Evolutionary conservation across 148 eudicot species (phyloP), one percentile per base, ranked within the genome.

Genomic region (Rhododendron ovatum): DNA sequence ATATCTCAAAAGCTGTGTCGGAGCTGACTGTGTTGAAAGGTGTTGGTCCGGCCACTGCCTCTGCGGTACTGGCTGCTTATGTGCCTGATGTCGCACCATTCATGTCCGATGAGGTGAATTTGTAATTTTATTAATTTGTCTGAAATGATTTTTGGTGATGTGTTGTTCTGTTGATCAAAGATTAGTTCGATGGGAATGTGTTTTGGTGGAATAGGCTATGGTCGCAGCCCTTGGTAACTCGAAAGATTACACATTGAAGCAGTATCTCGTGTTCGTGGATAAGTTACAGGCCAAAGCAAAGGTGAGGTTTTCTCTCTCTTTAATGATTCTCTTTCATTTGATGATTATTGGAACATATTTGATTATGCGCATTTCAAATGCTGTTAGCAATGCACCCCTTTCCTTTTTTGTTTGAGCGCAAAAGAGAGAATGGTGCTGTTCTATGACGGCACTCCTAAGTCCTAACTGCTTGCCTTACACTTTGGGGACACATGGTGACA

Each of bases 21-120:
- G 96, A 91, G 88, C 91, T 96, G 2, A 92, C 96, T 0, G 91
- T 89, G n/a, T 89, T 96, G 80, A 96, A 96, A 87, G 99, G 99
- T 11, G 91, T 96, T n/a, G 99, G 99, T 8, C 96, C 99, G 48
- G 99, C 99, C 77, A 96, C 99, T 22, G 99, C 99, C 53, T 96
- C 99, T 18, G 96, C 98, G 33, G 90, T 96, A 75, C 93, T 96
- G 1, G 96, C 98, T 7, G 98, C 95, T 39, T 95, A 90, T 48
- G 93, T 93, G 2, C 98, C 98, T 1, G 92, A 91, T 45, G 85
- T 95, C 2, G 95, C 96, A 4, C 98, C 98, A 7, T 96, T 96
- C 88, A 96, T 96, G 98, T 96, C 98, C 7, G 98, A 96, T 82
- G 98, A 96, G 96, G 98, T 95, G 57, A 47, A 9, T 1, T 20